Evolutionary conservation across 768 basidiomycete species (phyloP), one percentile per base, ranked within the genome.

Genomic region (Rhodosporidiobolus sp.): DNA sequence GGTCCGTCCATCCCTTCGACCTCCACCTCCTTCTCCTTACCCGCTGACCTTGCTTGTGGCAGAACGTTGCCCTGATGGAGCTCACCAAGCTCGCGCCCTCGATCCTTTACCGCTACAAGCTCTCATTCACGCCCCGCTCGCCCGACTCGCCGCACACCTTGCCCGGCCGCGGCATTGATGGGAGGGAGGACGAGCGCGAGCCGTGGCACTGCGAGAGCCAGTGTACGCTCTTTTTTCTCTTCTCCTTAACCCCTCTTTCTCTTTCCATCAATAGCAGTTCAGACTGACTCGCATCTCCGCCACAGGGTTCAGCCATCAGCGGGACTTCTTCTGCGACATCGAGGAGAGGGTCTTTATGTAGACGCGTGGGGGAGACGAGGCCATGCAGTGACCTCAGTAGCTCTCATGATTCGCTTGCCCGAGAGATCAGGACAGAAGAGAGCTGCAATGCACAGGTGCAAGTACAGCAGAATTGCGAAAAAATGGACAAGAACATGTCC

Each of bases 41-140:
- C 19, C 17, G 12, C 50, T 43, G 43, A 6, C 3, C 26, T 26
- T 14, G 26, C 1, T 22, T 32, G 3, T 45, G 35, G 45, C 74
- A 76, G 72, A 68, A 71, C 58, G 65, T 76, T 45, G 70, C 72
- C 19, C 61, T 76, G 22, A 63, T 76, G 72, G 74, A 76, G 59
- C 57, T 76, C 54, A 63, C 60, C 49, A 69, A 69, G 26, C 55
- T 63, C 50, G 67, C 60, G 10, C 67, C 67, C 1, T 55, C 60
- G 32, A 46, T 69, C 43, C 49, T 69, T 35, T 49, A 63, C 48
- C 54, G 60, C 30, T 69, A 63, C 45, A 35, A 43, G 16, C 8
- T 69, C 45, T 35, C 60, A 3, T 69, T 69, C 67, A 69, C 67
- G 28, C 67, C 67, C 3, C 67, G 67, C 34, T 4, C 17, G 24